Conservation (phyloP, 371 early-diverging fungal genomes). For the Globomyces sp. region DNA sequence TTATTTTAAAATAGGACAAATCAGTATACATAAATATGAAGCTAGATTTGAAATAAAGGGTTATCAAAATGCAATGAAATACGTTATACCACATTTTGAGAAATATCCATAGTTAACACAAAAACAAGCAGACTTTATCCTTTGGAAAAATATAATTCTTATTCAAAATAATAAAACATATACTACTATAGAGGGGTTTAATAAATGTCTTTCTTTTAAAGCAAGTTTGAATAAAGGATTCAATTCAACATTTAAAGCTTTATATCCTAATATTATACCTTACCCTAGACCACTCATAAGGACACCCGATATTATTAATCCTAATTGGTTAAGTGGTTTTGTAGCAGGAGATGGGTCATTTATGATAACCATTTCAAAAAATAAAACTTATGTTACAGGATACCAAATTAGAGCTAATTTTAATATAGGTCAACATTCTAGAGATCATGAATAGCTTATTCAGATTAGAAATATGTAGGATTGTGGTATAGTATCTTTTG, state of each 20-base stretch:
- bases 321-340: slow-evolving; percentile 15
- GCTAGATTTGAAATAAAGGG: slow-evolving; percentile 11
- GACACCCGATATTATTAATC: slow-evolving; percentile 8
- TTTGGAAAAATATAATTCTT: slow-evolving; percentile 10
- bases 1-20: slow-evolving; percentile 10
- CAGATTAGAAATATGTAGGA: neutral
- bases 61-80: slow-evolving; percentile 12
- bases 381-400: slow-evolving; percentile 6
- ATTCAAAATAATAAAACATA: slow-evolving; percentile 11
- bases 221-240: slow-evolving; percentile 14
- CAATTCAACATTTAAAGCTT: slow-evolving; percentile 5
- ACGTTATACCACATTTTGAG: slow-evolving; percentile 12
- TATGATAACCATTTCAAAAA: slow-evolving; percentile 8
- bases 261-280: slow-evolving; percentile 14
- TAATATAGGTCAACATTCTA: slow-evolving; percentile 14
- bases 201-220: slow-evolving; percentile 14
- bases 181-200: slow-evolving; percentile 5
- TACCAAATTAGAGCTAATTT: neutral
- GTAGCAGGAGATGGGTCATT: slow-evolving; percentile 10
- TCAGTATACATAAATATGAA: slow-evolving; percentile 13
- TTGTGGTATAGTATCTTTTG: neutral
- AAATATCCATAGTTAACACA: slow-evolving; percentile 12
- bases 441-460: neutral
- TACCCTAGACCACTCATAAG: neutral
- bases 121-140: neutral